Conservation (phyloP, 495 filamentous ascomycete genomes). For the Aspergillus heteromorphus region DNA sequence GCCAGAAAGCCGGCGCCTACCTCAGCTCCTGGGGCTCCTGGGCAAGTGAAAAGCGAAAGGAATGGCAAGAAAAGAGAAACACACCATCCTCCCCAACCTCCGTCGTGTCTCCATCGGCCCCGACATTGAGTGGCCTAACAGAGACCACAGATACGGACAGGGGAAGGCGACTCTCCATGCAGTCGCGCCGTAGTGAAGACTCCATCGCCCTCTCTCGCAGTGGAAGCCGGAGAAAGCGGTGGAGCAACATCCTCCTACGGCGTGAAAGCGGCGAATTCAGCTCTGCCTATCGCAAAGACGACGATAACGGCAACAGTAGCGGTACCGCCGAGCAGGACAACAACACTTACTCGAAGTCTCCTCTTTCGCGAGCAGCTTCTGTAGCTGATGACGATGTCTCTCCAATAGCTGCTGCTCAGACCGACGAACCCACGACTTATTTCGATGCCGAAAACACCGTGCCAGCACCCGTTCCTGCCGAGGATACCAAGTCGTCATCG, state of each 20-base stretch:
- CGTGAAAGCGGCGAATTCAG: slow-evolving; percentile 35
- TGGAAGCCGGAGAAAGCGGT: slow-evolving; percentile 39
- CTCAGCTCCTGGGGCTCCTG: slow-evolving; percentile 92
- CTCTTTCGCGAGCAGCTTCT: slow-evolving; percentile 28
- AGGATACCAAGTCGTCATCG: neutral
- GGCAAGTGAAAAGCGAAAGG: slow-evolving; percentile 83
- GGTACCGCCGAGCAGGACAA: slow-evolving; percentile 20
- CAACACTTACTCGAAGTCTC: slow-evolving; percentile 30
- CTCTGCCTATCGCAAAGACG: slow-evolving; percentile 16
- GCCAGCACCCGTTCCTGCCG: neutral
- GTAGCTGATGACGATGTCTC: slow-evolving; percentile 12
- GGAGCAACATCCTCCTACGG: slow-evolving; percentile 39
- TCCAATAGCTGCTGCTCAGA: neutral
- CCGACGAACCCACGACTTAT: neutral
- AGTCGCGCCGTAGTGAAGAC: slow-evolving; percentile 27
- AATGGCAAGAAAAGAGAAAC: slow-evolving; percentile 44
- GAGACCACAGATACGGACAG: slow-evolving; percentile 28
- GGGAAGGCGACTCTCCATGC: slow-evolving; percentile 30
- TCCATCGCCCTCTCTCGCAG: slow-evolving; percentile 30
- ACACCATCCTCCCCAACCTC: slow-evolving; percentile 22
- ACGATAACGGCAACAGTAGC: slow-evolving; percentile 12
- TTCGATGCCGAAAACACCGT: neutral
- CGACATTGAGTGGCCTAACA: slow-evolving; percentile 26
- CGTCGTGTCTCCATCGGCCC: slow-evolving; percentile 25
- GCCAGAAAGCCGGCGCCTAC: slow-evolving; percentile 77